A percentile compares a stretch with the other conserved stretches of the same genome.
Evolutionary conservation across 148 eudicot species (phyloP).

Genomic region (Drosera capensis): DNA sequence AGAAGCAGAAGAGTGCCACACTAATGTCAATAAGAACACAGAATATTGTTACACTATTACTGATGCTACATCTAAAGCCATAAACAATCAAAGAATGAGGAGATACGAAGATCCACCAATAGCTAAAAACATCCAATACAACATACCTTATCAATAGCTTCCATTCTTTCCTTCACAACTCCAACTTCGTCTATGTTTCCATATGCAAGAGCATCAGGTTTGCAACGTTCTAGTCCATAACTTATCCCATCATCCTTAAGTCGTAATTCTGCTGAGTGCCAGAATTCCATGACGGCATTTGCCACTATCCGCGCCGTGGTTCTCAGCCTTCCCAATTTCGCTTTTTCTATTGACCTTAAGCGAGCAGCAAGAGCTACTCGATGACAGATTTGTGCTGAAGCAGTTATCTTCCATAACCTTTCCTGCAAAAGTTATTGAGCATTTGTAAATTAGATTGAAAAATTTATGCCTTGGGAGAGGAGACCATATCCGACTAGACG

Average conservation of each 20-base stretch:
- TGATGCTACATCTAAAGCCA: no score
- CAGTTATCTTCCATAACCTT: slow-evolving; percentile 77
- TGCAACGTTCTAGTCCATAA: slow-evolving; percentile 10
- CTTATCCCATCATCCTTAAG: slow-evolving; percentile 10
- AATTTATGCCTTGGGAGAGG: no score
- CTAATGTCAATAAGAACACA: no score
- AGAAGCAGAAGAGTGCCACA: no score
- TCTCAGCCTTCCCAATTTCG: slow-evolving; percentile 28
- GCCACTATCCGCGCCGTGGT: slow-evolving; percentile 49
- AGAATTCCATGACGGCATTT: slow-evolving; percentile 74
- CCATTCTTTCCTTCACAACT: slow-evolving; percentile 5
- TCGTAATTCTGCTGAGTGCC: slow-evolving; percentile 47
- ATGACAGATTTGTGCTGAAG: slow-evolving; percentile 63
- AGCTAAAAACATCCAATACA: not conserved
- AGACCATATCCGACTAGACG: no score
- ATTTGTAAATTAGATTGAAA: not conserved
- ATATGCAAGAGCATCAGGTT: slow-evolving; percentile 8
- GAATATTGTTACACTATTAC: no score
- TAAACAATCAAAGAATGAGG: no score
- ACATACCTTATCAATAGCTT: slow-evolving; percentile 10
- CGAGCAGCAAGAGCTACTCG: slow-evolving; percentile 42
- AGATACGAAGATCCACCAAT: not conserved
- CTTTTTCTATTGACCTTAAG: slow-evolving; percentile 39
- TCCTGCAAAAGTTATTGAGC: slow-evolving; percentile 28
- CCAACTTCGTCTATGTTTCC: slow-evolving; percentile 7